Conservation (phyloP, 2,329 filamentous ascomycete genomes). For the Penicillium sp. region DNA sequence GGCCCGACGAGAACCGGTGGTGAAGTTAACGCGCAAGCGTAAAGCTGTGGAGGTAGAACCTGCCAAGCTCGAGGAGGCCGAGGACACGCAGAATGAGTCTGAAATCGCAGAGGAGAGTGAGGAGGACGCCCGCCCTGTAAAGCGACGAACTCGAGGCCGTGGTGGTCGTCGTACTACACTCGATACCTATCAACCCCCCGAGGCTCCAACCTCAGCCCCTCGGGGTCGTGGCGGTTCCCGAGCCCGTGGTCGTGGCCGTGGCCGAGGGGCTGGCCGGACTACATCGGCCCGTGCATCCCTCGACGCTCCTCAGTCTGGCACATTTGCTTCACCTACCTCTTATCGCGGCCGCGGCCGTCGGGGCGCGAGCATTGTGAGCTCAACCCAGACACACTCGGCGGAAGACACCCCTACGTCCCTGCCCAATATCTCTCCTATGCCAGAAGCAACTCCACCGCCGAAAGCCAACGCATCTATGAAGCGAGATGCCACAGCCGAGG, state of each 20-base stretch:
- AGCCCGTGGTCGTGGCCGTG: conserved; percentile 32
- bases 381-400: background rate
- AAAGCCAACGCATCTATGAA: conserved; percentile 14
- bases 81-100: conserved; percentile 29
- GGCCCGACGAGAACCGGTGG: conserved; percentile 28
- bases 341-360: conserved; percentile 25
- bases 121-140: conserved; percentile 29
- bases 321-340: conserved; percentile 13
- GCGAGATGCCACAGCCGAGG: conserved; percentile 20
- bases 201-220: conserved; percentile 14
- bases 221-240: conserved; percentile 24
- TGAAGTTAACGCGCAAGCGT: conserved; percentile 38
- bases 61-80: conserved; percentile 24
- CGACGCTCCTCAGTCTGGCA: conserved; percentile 19
- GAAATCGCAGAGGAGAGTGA: conserved; percentile 29
- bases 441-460: conserved; percentile 12
- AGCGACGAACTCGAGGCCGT: conserved; percentile 36
- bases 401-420: conserved; percentile 8
- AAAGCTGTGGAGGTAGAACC: conserved; percentile 39
- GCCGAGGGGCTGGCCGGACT: conserved; percentile 28
- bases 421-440: conserved; percentile 15
- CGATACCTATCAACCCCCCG: conserved; percentile 25
- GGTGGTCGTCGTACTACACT: conserved; percentile 24
- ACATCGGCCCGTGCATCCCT: conserved; percentile 21
- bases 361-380: conserved; percentile 17